A percentile compares a stretch with the other conserved stretches of the same genome.
Conservation (phyloP, 805 yeast species). For the Danielia oregonensis region DNA sequence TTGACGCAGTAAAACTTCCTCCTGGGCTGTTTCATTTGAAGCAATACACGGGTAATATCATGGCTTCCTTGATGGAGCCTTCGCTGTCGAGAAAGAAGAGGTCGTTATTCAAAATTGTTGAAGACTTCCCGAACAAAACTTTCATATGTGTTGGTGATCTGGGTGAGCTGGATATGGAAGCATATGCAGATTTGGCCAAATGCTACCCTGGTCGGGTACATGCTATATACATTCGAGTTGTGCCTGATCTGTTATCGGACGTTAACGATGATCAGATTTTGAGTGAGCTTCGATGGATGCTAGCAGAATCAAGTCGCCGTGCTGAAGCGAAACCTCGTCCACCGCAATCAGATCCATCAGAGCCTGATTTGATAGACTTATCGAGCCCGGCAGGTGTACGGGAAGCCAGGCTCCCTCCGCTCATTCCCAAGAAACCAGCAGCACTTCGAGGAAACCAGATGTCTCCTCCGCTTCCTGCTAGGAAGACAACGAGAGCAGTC, state of each 20-base stretch:
- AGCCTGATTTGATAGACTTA: conserved; percentile 3
- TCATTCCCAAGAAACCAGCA: conserved; percentile 47
- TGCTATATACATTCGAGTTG: conserved; percentile 79
- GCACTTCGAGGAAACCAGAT: conserved; percentile 30
- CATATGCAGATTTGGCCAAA: conserved; percentile 70
- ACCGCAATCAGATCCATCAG: not conserved
- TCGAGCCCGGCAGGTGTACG: conserved; percentile 6
- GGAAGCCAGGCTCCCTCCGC: conserved; percentile 30
- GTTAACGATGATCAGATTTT: conserved; percentile 38
- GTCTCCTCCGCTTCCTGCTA: conserved; percentile 34
- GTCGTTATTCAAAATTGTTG: conserved; percentile 57
- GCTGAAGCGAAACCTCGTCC: conserved; percentile 4
- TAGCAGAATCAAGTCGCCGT: conserved; percentile 11
- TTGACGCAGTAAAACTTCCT: conserved; percentile 59
- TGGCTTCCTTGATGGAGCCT: conserved; percentile 82
- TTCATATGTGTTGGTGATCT: conserved; percentile 92
- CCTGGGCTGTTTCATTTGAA: conserved; percentile 81
- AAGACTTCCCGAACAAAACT: conserved; percentile 72
- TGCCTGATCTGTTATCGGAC: conserved; percentile 64
- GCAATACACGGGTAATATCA: conserved; percentile 78
- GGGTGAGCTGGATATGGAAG: conserved; percentile 93
- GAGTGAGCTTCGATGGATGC: conserved; percentile 25
- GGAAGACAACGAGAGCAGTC: too few species aligned
- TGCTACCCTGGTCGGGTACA: conserved; percentile 58
- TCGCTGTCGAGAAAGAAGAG: conserved; percentile 75